phyloP scores from a whole-genome alignment of 345 rosid species.

The Citrus mangshanensis region DNA sequence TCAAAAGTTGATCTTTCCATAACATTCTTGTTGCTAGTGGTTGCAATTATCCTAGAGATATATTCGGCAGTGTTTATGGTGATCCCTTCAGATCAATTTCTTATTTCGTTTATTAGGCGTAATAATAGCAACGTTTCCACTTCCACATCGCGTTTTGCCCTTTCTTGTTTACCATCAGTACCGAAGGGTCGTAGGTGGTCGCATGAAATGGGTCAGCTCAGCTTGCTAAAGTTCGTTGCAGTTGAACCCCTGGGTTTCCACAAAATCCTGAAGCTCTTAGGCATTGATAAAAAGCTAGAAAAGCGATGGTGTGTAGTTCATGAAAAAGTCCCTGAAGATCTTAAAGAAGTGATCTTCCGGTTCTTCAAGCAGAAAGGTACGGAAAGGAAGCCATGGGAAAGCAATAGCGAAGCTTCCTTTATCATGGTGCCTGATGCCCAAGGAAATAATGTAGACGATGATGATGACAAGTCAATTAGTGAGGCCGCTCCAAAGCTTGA shows the following conservation, averaged over 20 bases:
- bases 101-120: background rate
- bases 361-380: background rate
- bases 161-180: background rate
- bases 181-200: background rate
- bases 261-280: background rate
- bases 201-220: background rate
- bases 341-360: background rate
- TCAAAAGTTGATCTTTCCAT: constrained; percentile 23
- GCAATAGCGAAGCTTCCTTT: too few relatives aligned
- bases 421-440: too few relatives aligned
- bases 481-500: too few relatives aligned
- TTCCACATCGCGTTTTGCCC: too few relatives aligned
- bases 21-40: constrained; percentile 33
- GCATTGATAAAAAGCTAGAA: background rate
- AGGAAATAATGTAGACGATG: too few relatives aligned
- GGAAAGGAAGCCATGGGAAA: too few relatives aligned
- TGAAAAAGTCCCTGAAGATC: background rate
- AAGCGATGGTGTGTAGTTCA: background rate
- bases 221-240: background rate
- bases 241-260: background rate
- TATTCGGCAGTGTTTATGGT: background rate
- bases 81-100: constrained; percentile 1
- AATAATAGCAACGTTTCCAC: too few relatives aligned
- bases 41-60: constrained; percentile 29
- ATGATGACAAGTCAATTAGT: too few relatives aligned